Base-by-base conservation (phyloP, 1,139 yeast genomes). In the Sugiyamaella xylanicola region DNA sequence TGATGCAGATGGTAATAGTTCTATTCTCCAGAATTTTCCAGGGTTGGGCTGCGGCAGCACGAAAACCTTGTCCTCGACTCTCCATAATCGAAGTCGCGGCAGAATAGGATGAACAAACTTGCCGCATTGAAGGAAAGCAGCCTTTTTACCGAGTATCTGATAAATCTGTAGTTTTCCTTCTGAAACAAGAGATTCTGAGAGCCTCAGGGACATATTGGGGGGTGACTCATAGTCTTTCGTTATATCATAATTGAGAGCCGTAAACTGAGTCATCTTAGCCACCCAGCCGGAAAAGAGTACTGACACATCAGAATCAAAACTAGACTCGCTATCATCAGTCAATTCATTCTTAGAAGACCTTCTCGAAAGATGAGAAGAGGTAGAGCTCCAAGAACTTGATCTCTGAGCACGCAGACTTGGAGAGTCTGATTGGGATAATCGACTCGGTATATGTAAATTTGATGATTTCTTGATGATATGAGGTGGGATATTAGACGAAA, bases 11-110 rank as follows among this genome's bases (percentile, higher is more conserved):
- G 29, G 40, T 29, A 51, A 27, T n/a, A 86, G 67, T 35, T 76
- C 76, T 1, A 86, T 78, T 57, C 83, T 78, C 92, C 92, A 86
- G 68, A 83, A 86, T 61, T 91, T 72, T 57, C 84, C 86, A 0
- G 92, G 92, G 61, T 85, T 85, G 8, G 82, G 82, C 60, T 86
- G 75, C 0, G 91, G 88, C 32, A 87, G 66, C 1, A 86, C 75
- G 63, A 84, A 85, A 58, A 83, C 84, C 60, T 78, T 77, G 48
- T 67, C 64, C 32, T 74, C 75, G 1, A 83, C 77, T 60, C 87
- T 76, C 56, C 86, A 72, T 1, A 86, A 74, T 63, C 84, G 81
- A 53, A 83, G 71, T 57, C 77, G 78, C 2, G 88, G 87, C 48
- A 87, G 70, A 16, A 87, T 77, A 1, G 95, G 92, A 64, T 86